Base-by-base conservation (phyloP, 1,284 basidiomycete genomes). In the Cystobasidium sp. region DNA sequence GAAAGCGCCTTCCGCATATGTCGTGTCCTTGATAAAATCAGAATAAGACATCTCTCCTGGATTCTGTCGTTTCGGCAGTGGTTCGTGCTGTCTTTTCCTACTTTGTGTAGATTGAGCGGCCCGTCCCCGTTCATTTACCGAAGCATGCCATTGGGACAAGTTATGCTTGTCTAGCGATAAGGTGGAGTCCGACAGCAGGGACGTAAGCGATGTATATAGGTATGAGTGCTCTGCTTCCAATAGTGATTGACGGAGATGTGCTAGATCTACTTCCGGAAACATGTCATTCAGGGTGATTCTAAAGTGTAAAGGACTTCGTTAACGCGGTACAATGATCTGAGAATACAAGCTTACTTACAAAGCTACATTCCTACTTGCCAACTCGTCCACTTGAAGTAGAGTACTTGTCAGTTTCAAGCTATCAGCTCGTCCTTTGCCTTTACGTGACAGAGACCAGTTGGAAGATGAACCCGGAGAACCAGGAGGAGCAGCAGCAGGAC, bases 301-400 rank as follows among this genome's bases (percentile, higher is more conserved):
- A 18, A 31, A 37, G 12, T 16, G 2, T 5, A 12, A 10, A 10
- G 44, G 20, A 37, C 31, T 24, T 1, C 24, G 4, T 65, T n/a
- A 41, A 47, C 64, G 1, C 20, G 18, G 14, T 9, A 24, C 9
- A 41, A 10, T 16, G 20, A 8, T 18, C 46, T n/a, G 16, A 18
- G 49, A 12, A 4, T n/a, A 41, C 14, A 22, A n/a, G 24, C 49
- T 8, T 12, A 52, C 69, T 43, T 22, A 71, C 69, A 71, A 41
- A 20, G 61, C 59, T n/a, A 20, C 47, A 55, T 71, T 71, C 37
- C 44, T 44, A 3, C 20, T 71, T 14, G 69, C 69, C 39, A 49
- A 49, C 18, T 63, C 69, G 61, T 71, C 69, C n/a, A 55, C 69
- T 49, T 63, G 66, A 5, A 68, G 66, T n/a, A 68, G 24, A 3